These are phyloP conservation scores for Nannochloris sp. DNA, from an alignment of 139 green algal species.

Conservation along the genomic window DNA sequence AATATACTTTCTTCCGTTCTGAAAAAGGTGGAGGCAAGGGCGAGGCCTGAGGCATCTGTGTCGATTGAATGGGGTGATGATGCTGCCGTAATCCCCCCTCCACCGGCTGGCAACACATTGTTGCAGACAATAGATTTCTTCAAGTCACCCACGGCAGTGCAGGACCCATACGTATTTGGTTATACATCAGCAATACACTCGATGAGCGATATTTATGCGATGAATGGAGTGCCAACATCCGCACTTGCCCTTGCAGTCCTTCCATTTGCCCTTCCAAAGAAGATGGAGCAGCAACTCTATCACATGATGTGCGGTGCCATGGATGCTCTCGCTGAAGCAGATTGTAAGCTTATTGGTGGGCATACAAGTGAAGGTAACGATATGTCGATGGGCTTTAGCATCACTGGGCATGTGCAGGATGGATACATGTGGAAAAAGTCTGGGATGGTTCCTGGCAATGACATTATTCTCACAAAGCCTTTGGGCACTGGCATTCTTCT, in stretches of 20 bases:
- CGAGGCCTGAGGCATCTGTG: neutral
- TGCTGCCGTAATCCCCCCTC: constrained; percentile 48
- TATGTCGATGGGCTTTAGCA: constrained; percentile 45
- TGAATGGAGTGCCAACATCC: constrained; percentile 62
- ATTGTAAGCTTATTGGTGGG: constrained; percentile 71
- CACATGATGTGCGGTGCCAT: constrained; percentile 69
- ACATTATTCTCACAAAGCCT: constrained; percentile 83
- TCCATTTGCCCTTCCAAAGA: constrained; percentile 36
- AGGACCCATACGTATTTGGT: constrained; percentile 77
- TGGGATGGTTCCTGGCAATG: constrained; percentile 51
- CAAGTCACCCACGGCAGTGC: constrained; percentile 36
- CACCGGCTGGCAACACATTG: constrained; percentile 44
- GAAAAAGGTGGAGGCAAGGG: constrained; percentile 5
- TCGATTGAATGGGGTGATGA: constrained; percentile 44
- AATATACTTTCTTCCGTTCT: constrained; percentile 43
- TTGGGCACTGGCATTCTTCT: constrained; percentile 71
- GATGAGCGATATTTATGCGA: constrained; percentile 73
- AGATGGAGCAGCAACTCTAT: constrained; percentile 65
- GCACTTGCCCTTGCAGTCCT: constrained; percentile 71
- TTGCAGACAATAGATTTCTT: constrained; percentile 90
- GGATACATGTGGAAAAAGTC: constrained; percentile 45
- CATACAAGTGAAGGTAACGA: constrained; percentile 74
- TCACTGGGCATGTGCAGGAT: constrained; percentile 41
- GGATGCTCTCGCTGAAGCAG: constrained; percentile 37
- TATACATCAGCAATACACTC: constrained; percentile 69